Conservation (phyloP, 768 basidiomycete genomes). For the Auricularia sp. region DNA sequence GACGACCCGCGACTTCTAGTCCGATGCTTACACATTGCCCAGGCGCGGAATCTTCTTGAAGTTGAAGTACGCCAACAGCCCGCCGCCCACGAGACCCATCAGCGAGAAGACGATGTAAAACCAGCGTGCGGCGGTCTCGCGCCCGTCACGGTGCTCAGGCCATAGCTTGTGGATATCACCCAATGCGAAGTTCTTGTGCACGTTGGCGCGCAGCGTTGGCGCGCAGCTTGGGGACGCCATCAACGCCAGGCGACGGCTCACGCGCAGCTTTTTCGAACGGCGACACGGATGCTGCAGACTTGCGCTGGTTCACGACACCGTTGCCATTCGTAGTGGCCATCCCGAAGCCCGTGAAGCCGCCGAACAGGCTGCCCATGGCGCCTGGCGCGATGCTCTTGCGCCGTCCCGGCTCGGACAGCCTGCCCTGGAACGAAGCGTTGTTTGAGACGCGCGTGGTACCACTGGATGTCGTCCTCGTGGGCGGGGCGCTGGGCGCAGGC, state of each 20-base stretch:
- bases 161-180: background rate
- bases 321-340: background rate
- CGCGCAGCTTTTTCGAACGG: background rate
- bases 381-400: background rate
- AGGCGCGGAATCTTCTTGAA: slow-evolving; percentile 39
- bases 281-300: background rate
- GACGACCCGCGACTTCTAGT: slow-evolving; percentile 28
- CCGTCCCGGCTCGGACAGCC: background rate
- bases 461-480: background rate
- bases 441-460: too few species aligned
- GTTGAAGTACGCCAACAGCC: slow-evolving; percentile 11
- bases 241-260: background rate
- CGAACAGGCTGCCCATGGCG: background rate
- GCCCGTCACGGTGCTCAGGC: background rate
- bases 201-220: background rate
- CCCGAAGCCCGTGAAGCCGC: background rate
- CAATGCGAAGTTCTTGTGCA: background rate
- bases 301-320: background rate
- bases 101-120: background rate
- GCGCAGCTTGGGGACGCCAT: background rate
- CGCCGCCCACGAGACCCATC: background rate
- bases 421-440: too few species aligned
- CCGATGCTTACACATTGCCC: slow-evolving; percentile 18
- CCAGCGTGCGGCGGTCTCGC: background rate
- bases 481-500: background rate